Conservation (phyloP, 2,329 filamentous ascomycete species). For the Pseudogymnoascus sp. region DNA sequence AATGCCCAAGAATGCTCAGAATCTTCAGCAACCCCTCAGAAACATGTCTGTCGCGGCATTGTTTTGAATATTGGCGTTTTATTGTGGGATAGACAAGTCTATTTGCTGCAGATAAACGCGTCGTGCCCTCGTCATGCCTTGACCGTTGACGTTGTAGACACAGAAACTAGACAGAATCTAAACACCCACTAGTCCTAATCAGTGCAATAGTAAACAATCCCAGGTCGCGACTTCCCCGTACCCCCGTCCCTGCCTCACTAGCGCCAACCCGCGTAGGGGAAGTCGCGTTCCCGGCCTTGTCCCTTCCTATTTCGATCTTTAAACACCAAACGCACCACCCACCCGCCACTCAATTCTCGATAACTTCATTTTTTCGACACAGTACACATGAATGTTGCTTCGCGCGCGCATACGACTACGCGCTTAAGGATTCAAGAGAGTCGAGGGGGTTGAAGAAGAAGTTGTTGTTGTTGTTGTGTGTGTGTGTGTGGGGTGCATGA, state of each 20-base stretch:
- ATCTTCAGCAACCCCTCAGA: not conserved
- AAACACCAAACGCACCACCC: not conserved
- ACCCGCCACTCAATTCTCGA: not conserved
- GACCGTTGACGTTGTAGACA: not conserved
- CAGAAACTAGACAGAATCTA: not conserved
- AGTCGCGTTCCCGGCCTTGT: conserved; percentile 4
- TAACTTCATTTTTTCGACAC: not conserved
- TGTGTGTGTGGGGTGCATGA: conserved; percentile 2
- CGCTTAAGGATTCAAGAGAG: not conserved
- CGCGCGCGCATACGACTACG: conserved; percentile 5
- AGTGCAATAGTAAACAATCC: not conserved
- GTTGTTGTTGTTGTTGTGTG: not conserved
- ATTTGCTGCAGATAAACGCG: conserved; percentile 3
- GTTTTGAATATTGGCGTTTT: not conserved
- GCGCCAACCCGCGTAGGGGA: not conserved
- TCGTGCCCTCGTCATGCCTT: not conserved
- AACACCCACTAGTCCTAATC: not conserved
- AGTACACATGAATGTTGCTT: not conserved
- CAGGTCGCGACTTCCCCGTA: not conserved
- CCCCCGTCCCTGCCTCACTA: conserved; percentile 4
- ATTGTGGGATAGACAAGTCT: not conserved
- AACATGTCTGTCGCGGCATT: not conserved
- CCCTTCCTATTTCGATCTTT: conserved; percentile 4
- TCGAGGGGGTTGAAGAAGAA: not conserved
- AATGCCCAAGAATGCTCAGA: not conserved